Conservation (phyloP, 768 basidiomycete species). For the Auriscalpium microsporum region DNA sequence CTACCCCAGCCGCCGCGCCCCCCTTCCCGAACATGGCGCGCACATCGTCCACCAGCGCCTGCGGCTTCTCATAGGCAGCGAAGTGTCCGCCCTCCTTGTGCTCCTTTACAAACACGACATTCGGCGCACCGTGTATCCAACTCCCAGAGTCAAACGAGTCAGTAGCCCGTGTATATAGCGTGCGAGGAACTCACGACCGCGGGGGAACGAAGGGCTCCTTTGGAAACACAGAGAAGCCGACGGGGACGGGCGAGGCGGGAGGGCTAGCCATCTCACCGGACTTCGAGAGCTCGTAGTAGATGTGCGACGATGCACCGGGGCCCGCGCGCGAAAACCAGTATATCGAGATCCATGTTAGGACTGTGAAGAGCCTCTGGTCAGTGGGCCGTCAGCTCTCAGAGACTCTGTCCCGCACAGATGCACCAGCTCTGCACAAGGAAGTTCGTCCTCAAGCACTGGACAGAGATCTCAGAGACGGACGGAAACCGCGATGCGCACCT, state of each 20-base stretch:
- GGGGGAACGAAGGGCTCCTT: constrained; percentile 34
- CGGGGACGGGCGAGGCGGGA: constrained; percentile 26
- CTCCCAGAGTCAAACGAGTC: constrained; percentile 20
- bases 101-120: constrained; percentile 38
- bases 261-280: not conserved
- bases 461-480: too few relatives aligned
- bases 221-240: constrained; percentile 46
- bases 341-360: constrained; percentile 52
- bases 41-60: constrained; percentile 39
- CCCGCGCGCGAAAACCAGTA: constrained; percentile 53
- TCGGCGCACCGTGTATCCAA: constrained; percentile 32
- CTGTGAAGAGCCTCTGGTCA: constrained; percentile 21
- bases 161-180: not conserved
- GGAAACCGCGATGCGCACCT: constrained; percentile 21
- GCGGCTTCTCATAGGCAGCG: constrained; percentile 43
- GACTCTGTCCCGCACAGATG: too few relatives aligned
- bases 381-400: not conserved
- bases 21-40: constrained; percentile 48
- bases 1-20: constrained; percentile 40
- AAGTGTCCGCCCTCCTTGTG: constrained; percentile 53
- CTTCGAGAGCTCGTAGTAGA: constrained; percentile 42
- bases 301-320: constrained; percentile 47
- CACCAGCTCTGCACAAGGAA: too few relatives aligned
- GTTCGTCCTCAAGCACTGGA: too few relatives aligned
- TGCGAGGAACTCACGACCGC: constrained; percentile 26